These are phyloP conservation scores for Ogataea wickerhamii DNA, from an alignment of 805 yeast genomes.

Conservation along the genomic window DNA sequence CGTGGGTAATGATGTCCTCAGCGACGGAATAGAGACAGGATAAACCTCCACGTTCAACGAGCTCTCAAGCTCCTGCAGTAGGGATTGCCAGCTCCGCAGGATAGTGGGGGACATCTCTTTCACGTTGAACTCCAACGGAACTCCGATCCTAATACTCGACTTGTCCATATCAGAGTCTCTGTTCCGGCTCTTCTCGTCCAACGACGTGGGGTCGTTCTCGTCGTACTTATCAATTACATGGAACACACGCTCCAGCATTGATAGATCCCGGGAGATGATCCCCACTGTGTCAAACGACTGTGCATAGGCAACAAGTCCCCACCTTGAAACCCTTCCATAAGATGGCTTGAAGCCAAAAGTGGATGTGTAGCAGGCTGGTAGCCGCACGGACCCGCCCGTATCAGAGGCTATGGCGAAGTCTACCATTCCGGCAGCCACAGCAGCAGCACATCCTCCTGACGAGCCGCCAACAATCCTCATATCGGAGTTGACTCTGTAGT, in stretches of 20 bases:
- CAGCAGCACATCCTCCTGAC: constrained; percentile 94
- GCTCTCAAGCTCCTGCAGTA: constrained; percentile 41
- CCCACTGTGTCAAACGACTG: constrained; percentile 96
- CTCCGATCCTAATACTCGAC: constrained; percentile 52
- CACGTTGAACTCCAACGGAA: constrained; percentile 65
- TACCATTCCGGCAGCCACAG: constrained; percentile 68
- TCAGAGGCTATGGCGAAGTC: constrained; percentile 89
- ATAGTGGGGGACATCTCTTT: constrained; percentile 49
- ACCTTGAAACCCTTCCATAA: constrained; percentile 86
- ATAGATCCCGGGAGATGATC: constrained; percentile 53
- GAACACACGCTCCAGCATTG: constrained; percentile 46
- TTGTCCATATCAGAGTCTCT: constrained; percentile 5
- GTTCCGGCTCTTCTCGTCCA: constrained; percentile 37
- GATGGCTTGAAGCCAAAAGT: constrained; percentile 88
- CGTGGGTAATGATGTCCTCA: constrained; percentile 65
- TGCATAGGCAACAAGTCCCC: constrained; percentile 91
- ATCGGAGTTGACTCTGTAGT: constrained; percentile 17
- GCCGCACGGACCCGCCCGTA: constrained; percentile 94
- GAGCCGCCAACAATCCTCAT: constrained; percentile 77
- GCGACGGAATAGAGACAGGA: constrained; percentile 67
- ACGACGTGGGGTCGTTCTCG: constrained; percentile 73
- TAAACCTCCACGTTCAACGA: constrained; percentile 51
- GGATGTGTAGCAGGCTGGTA: constrained; percentile 88
- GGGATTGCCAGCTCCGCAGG: constrained; percentile 42
- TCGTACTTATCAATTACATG: constrained; percentile 58